phyloP scores from a whole-genome alignment of 192 early-diverging fungal genomes.

The Chytriomyces hyalinus region DNA sequence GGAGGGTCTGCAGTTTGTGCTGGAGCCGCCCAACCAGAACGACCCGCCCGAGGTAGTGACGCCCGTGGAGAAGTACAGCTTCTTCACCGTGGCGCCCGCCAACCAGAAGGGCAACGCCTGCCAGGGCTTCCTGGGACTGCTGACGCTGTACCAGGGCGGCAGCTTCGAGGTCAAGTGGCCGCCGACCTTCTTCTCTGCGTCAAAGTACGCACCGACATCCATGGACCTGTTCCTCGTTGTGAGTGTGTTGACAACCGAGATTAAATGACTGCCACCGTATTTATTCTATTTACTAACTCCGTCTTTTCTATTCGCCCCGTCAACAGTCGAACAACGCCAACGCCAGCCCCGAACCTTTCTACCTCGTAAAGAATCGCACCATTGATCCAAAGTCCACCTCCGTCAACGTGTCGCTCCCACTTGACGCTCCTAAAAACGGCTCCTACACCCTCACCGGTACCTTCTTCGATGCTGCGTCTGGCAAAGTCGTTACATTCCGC shows the following conservation, averaged over 20 bases:
- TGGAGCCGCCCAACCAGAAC: no score
- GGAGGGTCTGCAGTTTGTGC: no score
- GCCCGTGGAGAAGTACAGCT: conserved; percentile 7
- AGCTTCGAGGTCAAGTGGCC: conserved; percentile 2
- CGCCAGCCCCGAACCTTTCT: background rate
- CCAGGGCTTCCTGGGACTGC: conserved; percentile 5
- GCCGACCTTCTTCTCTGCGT: background rate
- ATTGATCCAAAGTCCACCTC: background rate
- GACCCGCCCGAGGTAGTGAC: no score
- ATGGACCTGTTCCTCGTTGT: background rate
- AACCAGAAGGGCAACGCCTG: background rate
- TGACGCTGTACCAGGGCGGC: conserved; percentile 16
- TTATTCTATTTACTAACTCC: background rate
- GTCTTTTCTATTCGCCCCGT: no score
- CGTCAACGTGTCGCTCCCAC: conserved; percentile 1
- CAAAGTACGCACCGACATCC: background rate
- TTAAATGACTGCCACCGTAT: background rate
- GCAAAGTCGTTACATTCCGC: background rate
- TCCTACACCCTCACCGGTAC: background rate
- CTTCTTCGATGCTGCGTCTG: background rate
- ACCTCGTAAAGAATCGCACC: background rate
- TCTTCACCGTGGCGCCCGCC: conserved; percentile 13
- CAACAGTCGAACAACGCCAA: background rate
- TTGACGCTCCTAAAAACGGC: background rate
- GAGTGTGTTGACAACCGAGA: background rate